A percentile compares a stretch with the other conserved stretches of the same genome.
Conservation (phyloP, 768 basidiomycete species). For the Tulasnella sp. region DNA sequence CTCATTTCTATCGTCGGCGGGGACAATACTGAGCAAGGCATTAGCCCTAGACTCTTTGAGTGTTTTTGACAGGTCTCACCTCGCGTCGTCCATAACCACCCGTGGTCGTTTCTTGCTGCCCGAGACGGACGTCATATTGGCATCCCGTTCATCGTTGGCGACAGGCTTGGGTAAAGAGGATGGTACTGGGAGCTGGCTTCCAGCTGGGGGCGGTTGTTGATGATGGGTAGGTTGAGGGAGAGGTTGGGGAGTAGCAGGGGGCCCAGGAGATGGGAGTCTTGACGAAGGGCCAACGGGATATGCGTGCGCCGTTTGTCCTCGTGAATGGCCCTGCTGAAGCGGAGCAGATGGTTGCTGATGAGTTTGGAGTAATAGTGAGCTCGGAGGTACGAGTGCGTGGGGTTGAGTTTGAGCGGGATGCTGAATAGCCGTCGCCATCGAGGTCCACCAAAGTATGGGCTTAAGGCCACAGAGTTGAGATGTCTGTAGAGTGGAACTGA, state of each 20-base stretch:
- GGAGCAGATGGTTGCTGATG: no score
- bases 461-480: no score
- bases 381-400: no score
- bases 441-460: no score
- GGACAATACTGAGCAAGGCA: conserved; percentile 16
- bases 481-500: no score
- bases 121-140: not conserved
- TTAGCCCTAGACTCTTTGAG: not conserved
- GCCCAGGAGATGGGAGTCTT: no score
- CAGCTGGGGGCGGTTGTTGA: not conserved
- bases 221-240: not conserved
- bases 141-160: not conserved
- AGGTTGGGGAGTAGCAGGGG: conserved; percentile 1
- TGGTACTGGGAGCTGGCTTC: not conserved
- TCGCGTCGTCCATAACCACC: conserved; percentile 8
- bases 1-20: conserved; percentile 53
- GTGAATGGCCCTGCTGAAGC: no score
- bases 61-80: not conserved
- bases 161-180: not conserved
- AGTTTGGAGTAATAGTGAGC: no score
- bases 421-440: no score
- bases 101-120: conserved; percentile 7
- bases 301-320: no score
- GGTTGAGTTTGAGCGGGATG: no score
- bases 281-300: no score